Evolutionary conservation across 441 rosid genomes (phyloP).

Genomic region (Geranium incanum): DNA sequence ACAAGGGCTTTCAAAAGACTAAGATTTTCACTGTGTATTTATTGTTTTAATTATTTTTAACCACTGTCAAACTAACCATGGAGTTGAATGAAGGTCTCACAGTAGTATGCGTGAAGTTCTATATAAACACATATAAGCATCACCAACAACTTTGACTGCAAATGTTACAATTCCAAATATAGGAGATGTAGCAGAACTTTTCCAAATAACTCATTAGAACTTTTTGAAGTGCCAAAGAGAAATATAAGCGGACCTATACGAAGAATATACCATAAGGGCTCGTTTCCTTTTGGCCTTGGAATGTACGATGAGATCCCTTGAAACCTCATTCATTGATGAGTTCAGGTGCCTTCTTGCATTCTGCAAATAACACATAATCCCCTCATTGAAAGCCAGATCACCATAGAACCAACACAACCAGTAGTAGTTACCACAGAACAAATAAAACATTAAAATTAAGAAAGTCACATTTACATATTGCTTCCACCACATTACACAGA

Average conservation of each 20-base stretch:
- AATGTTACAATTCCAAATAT: neutral
- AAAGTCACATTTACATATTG: constrained; percentile 13
- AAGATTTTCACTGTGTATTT: neutral
- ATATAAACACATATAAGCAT: neutral
- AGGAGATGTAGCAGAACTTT: neutral
- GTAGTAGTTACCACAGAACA: constrained; percentile 9
- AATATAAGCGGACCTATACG: neutral
- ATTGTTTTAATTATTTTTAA: neutral
- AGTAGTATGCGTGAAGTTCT: neutral
- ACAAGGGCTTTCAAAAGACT: neutral
- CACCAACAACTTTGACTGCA: neutral
- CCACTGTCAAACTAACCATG: neutral
- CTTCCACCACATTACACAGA: neutral
- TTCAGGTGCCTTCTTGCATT: constrained; percentile 91
- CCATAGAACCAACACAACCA: constrained; percentile 6
- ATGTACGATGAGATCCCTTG: constrained; percentile 95
- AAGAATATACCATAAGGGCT: constrained; percentile 67
- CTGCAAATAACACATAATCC: constrained; percentile 37
- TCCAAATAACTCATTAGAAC: neutral
- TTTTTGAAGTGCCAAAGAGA: neutral
- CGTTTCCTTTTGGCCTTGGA: constrained; percentile 82
- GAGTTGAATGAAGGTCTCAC: neutral
- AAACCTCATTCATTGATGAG: constrained; percentile 88
- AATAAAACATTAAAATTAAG: neutral
- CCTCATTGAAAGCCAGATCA: constrained; percentile 22